These are phyloP conservation scores for Madurella mycetomatis DNA, from an alignment of 2,329 filamentous ascomycete genomes.

Conservation along the genomic window DNA sequence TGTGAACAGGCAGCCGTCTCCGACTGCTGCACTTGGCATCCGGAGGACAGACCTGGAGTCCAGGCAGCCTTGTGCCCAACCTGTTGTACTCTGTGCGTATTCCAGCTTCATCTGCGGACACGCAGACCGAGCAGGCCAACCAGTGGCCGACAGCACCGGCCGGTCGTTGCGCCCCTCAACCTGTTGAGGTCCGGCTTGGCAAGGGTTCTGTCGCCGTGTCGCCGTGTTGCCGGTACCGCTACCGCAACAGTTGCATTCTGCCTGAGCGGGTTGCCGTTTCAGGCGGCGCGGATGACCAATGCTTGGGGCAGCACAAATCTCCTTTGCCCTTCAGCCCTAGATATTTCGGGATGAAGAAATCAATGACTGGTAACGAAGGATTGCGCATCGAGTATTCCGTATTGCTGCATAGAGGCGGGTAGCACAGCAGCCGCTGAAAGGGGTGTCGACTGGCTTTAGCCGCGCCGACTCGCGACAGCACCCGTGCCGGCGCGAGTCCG, in stretches of 20 bases:
- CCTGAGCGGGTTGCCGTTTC: conserved; percentile 5
- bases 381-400: too few relatives aligned
- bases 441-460: background rate
- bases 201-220: background rate
- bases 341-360: background rate
- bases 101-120: too few relatives aligned
- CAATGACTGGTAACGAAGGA: background rate
- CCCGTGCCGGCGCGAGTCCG: background rate
- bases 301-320: too few relatives aligned
- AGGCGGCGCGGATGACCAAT: conserved; percentile 2
- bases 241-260: conserved; percentile 2
- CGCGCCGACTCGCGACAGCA: background rate
- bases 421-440: background rate
- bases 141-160: too few relatives aligned
- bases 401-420: background rate
- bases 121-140: too few relatives aligned
- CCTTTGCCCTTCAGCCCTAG: background rate
- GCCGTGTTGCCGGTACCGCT: too few relatives aligned
- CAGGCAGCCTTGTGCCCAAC: too few relatives aligned
- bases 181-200: background rate
- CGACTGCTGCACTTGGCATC: too few relatives aligned
- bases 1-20: too few relatives aligned
- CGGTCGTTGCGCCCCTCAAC: too few relatives aligned
- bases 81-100: too few relatives aligned
- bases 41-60: too few relatives aligned